phyloP scores from a whole-genome alignment of 768 basidiomycete species.

The Leccinum incarnatum region DNA sequence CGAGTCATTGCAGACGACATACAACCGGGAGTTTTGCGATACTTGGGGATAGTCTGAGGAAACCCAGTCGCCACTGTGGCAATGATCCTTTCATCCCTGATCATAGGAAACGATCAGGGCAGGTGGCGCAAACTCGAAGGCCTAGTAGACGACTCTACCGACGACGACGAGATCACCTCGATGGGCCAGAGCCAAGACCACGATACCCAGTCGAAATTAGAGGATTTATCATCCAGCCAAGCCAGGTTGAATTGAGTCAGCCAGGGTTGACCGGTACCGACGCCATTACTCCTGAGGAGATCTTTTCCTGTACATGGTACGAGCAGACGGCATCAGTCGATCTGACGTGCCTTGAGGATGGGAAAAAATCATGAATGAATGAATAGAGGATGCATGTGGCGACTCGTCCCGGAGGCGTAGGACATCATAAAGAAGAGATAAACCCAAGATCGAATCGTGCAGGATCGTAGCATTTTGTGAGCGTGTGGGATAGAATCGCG shows the following conservation, averaged over 20 bases:
- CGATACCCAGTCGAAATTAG: neutral
- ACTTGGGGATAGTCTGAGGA: neutral
- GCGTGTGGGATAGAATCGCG: neutral
- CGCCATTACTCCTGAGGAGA: neutral
- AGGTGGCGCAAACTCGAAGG: neutral
- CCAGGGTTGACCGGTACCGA: neutral
- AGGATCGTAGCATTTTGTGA: conserved; percentile 1
- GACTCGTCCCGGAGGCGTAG: neutral
- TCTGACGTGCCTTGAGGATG: neutral
- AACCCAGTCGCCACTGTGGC: neutral
- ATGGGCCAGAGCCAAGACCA: neutral
- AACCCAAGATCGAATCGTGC: neutral
- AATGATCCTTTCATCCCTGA: neutral
- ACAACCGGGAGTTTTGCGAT: neutral
- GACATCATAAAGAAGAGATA: neutral
- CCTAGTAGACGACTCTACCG: neutral
- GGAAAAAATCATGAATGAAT: neutral
- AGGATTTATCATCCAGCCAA: neutral
- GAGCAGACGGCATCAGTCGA: neutral
- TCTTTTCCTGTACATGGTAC: neutral
- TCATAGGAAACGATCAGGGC: neutral
- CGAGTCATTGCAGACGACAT: neutral
- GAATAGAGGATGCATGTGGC: neutral
- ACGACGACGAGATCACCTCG: neutral
- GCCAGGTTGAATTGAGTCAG: neutral